Evolutionary conservation across 2,329 filamentous ascomycete genomes (phyloP).

Genomic region (Talaromyces sp.): DNA sequence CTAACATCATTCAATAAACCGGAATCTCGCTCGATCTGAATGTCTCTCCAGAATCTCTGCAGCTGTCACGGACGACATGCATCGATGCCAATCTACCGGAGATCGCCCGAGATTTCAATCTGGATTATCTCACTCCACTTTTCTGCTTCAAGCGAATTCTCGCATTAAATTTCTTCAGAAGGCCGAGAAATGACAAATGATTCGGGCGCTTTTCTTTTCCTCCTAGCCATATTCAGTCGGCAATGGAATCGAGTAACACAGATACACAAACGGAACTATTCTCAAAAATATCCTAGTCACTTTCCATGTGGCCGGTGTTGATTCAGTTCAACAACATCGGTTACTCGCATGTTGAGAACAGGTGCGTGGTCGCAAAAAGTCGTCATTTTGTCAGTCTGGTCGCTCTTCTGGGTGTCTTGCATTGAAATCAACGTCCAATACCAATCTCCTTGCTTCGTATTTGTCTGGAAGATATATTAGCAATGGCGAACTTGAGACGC

Average conservation of each 20-base stretch:
- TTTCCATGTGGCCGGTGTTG: neutral
- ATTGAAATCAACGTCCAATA: neutral
- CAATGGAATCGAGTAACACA: neutral
- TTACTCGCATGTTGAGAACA: neutral
- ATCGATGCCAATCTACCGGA: slow-evolving; percentile 1
- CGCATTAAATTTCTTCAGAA: neutral
- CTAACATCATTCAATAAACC: neutral
- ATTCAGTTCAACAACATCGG: neutral
- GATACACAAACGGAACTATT: neutral
- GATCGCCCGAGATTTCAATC: neutral
- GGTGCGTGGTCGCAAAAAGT: neutral
- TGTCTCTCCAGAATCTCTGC: neutral
- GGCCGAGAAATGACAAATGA: neutral
- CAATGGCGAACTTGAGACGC: neutral
- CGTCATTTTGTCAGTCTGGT: neutral
- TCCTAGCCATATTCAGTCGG: neutral
- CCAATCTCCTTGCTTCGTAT: neutral
- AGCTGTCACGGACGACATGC: slow-evolving; percentile 14
- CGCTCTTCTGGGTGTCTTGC: neutral
- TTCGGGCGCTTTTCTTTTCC: neutral
- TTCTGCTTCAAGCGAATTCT: neutral
- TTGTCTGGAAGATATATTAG: neutral
- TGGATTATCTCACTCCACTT: neutral
- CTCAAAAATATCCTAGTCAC: neutral
- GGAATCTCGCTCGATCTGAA: neutral